Evolutionary conservation across 2,329 filamentous ascomycete genomes (phyloP).

Genomic region (Botrytis fragariae): DNA sequence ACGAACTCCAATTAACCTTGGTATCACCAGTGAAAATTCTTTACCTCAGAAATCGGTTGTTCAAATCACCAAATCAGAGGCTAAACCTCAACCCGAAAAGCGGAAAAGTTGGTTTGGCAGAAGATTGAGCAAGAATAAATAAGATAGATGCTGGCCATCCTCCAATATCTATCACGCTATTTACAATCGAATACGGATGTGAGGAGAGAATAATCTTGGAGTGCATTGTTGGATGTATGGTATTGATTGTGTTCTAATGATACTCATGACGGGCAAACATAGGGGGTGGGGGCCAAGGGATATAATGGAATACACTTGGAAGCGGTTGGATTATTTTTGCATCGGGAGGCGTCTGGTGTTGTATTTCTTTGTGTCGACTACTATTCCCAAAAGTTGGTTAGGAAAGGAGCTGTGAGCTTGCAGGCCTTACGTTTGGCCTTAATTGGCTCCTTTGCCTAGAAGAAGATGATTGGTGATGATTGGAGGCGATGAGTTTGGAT

Average conservation of each 20-base stretch:
- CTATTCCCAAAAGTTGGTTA: neutral
- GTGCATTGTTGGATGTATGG: slow-evolving; percentile 14
- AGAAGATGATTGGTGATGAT: neutral
- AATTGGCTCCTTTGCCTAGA: slow-evolving; percentile 11
- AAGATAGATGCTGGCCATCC: slow-evolving; percentile 12
- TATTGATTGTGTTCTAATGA: slow-evolving; percentile 23
- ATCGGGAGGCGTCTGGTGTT: slow-evolving; percentile 27
- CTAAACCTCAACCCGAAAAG: slow-evolving; percentile 56
- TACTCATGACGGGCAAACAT: slow-evolving; percentile 23
- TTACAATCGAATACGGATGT: slow-evolving; percentile 21
- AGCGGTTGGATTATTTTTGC: slow-evolving; percentile 25
- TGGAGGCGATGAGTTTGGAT: neutral
- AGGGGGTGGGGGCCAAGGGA: neutral
- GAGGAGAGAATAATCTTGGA: slow-evolving; percentile 17
- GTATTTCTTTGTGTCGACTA: slow-evolving; percentile 8
- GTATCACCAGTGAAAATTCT: slow-evolving; percentile 28
- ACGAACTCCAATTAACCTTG: slow-evolving; percentile 36
- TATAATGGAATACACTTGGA: slow-evolving; percentile 24
- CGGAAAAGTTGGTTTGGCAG: slow-evolving; percentile 87
- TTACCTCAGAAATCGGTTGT: slow-evolving; percentile 2
- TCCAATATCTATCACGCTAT: neutral
- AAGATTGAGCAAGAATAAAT: slow-evolving; percentile 66
- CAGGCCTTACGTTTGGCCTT: slow-evolving; percentile 2
- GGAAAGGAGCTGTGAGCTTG: slow-evolving; percentile 6
- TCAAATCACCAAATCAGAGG: slow-evolving; percentile 13